Evolutionary conservation across 768 basidiomycete genomes (phyloP), one percentile per base, ranked within the genome.

Genomic region (Trametes maxima): DNA sequence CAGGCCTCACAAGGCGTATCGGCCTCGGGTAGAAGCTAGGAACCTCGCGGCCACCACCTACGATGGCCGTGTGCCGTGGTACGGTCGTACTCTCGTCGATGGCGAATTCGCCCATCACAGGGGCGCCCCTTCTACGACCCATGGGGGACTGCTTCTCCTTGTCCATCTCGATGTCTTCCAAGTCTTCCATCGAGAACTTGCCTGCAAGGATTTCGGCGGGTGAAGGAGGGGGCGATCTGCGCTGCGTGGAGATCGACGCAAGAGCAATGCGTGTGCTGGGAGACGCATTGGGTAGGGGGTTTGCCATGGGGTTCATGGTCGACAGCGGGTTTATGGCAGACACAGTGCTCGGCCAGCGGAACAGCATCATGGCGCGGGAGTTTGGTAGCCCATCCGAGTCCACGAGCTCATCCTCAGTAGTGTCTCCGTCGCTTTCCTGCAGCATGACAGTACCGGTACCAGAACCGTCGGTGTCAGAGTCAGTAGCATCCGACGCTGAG

Each of bases 381-480:
- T 90, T 92, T 25, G 86, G 88, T 6, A 90, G 77, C 57, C 87
- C 85, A 61, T 85, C 82, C 10, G 85, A 82, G 55, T 88, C 89
- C n/a, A 92, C 86, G 52, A 92, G 85, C 62, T 94, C 90, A 63
- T 91, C 89, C 69, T 92, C 91, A 1, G 92, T 92, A 3, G 90
- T 90, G 64, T 92, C 88, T 1, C 90, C 89, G 6, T 85, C 87
- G 57, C 77, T 82, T 40, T 80, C 83, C 39, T 65, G 67, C 33
- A 73, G 59, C 2, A 65, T 39, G 24, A 72, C 50, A 3, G 49
- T 60, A 50, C 73, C 70, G n/a, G 69, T 68, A 43, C 72, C 71
- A n/a, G 75, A 75, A n/a, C 70, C 71, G 17, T 70, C 78, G 56
- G 82, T 59, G 37, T 53, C 57, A 2, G 53, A 83, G 75, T 58